Evolutionary conservation across 139 green algal genomes (phyloP), one percentile per base, ranked within the genome.

Genomic region (Chlorella ohadii): DNA sequence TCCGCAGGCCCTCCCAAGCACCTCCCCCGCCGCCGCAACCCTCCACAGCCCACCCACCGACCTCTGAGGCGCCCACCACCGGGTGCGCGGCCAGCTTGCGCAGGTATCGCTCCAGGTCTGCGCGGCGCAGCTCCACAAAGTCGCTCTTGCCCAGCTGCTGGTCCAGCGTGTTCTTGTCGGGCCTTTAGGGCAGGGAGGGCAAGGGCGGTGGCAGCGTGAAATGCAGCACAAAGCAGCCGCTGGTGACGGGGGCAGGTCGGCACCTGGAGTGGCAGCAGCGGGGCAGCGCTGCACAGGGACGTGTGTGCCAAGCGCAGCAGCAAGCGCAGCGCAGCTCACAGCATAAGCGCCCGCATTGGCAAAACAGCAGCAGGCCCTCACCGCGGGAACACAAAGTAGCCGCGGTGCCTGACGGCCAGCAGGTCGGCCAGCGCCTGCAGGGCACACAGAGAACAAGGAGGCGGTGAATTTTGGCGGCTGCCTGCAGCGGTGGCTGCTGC

Each of bases 311-410:
- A 41, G 34, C 15, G 67, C 33, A 47, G 34, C 33, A 19, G 16
- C 44, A 51, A 9, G 44, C 44, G 44, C n/a, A 51, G 7, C 6
- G 44, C 28, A 34, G 39, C 39, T 4, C 39, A 76, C 39, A 20
- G 23, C 51, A 55, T 55, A 9, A 23, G n/a, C 31, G 20, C 33
- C 28, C 23, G 15, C 34, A 36, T 51, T 51, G 7, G 9, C 6
- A 9, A 51, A 51, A 51, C 7, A 9, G 9, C 44, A 51, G 44
- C 44, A 51, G 7, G 9, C 28, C 51, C n/a, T n/a, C 74, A 68
- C 74, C 97, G 86, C 1, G 94, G 95, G 36, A 96, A 96, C 13
- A 98, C 90, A 84, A 99, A 97, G 88, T 94, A 98, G 44, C 96
- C 96, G 5, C 92, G 86, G 79, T 97, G 93, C 39, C 91, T 92